Conservation (phyloP, 441 rosid species). For the Syzygium malaccense region DNA sequence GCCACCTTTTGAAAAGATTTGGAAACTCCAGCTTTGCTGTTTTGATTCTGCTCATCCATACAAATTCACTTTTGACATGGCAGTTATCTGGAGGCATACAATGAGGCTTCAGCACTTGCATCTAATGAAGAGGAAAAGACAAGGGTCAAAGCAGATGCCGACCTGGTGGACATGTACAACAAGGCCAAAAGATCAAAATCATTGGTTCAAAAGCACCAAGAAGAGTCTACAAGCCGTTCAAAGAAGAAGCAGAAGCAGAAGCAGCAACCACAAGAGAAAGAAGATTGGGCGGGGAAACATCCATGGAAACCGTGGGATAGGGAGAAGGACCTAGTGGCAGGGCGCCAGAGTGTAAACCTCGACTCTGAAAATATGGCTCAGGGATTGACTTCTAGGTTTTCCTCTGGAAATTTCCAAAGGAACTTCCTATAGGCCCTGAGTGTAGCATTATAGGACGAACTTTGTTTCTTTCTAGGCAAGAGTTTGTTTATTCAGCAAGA, state of each 20-base stretch:
- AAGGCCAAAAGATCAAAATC: constrained; percentile 79
- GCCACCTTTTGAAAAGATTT: neutral
- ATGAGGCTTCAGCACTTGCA: constrained; percentile 70
- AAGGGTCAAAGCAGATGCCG: constrained; percentile 49
- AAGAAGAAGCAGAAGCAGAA: constrained; percentile 57
- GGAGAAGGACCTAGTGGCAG: constrained; percentile 75
- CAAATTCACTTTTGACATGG: neutral
- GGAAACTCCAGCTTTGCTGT: neutral
- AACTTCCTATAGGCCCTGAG: constrained; percentile 56
- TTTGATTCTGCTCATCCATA: neutral
- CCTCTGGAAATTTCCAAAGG: constrained; percentile 76
- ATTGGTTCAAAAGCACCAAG: constrained; percentile 71
- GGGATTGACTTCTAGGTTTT: constrained; percentile 72
- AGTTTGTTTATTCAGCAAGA: neutral
- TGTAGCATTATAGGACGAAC: neutral
- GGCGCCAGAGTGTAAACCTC: constrained; percentile 61
- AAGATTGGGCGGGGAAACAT: constrained; percentile 82
- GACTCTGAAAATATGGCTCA: constrained; percentile 63
- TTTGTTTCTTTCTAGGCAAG: neutral
- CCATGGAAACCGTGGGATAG: constrained; percentile 99
- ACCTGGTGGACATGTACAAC: constrained; percentile 82
- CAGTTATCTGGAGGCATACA: constrained; percentile 88
- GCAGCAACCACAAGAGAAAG: constrained; percentile 41
- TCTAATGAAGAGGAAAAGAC: constrained; percentile 56
- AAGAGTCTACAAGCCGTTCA: constrained; percentile 32